A percentile compares a stretch with the other conserved stretches of the same genome.
These are phyloP conservation scores for Diophrys appendiculata DNA, from an alignment of 73 alveolate genomes.

Conservation along the genomic window DNA sequence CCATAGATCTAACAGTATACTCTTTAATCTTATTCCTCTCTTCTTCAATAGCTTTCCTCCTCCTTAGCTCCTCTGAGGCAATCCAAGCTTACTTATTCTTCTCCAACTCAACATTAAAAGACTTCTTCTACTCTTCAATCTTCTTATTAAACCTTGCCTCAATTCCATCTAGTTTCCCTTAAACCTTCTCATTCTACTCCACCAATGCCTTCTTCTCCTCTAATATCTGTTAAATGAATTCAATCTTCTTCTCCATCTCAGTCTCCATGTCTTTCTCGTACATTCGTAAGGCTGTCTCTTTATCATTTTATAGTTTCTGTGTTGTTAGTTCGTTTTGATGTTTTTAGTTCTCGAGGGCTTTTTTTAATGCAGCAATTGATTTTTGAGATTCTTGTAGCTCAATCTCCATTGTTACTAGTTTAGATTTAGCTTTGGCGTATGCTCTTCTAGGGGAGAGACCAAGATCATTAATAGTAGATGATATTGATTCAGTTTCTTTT, in stretches of 20 bases:
- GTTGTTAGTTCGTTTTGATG: background rate
- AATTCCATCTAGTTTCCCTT: background rate
- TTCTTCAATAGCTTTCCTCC: background rate
- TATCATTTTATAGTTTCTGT: background rate
- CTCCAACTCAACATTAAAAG: background rate
- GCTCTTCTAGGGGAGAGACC: background rate
- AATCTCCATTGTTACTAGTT: background rate
- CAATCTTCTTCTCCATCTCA: background rate
- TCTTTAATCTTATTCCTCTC: background rate
- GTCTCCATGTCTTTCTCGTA: background rate
- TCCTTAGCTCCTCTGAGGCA: background rate
- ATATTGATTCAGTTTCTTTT: background rate
- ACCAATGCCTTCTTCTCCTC: background rate
- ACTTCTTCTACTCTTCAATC: background rate
- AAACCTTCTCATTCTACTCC: background rate
- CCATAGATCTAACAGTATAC: background rate
- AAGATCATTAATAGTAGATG: background rate
- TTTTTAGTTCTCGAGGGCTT: background rate
- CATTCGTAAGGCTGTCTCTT: background rate
- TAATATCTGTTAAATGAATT: too few species aligned
- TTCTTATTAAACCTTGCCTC: background rate
- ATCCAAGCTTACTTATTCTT: background rate
- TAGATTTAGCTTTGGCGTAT: background rate
- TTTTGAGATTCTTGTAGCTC: background rate
- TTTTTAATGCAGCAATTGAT: background rate